Percentiles rank a stretch among this genome's conserved stretches.
Conservation (phyloP, 2,329 filamentous ascomycete genomes). For the Aspergillus fischeri region DNA sequence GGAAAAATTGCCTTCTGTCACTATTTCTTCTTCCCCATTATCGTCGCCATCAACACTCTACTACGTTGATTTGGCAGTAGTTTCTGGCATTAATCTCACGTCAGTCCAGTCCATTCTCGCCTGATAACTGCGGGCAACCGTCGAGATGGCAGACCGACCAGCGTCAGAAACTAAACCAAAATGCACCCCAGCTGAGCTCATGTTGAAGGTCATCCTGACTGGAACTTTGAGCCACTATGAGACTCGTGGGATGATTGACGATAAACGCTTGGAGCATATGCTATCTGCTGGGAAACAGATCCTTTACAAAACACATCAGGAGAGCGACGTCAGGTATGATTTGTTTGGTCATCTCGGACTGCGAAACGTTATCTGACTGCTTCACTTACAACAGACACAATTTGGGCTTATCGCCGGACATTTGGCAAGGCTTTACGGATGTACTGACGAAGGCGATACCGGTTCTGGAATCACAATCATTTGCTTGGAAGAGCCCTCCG, state of each 20-base stretch:
- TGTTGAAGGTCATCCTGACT: conserved; percentile 45
- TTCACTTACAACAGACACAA: conserved; percentile 43
- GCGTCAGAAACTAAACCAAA: conserved; percentile 29
- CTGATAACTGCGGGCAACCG: neutral
- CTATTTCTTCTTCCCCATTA: conserved; percentile 13
- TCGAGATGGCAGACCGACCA: conserved; percentile 32
- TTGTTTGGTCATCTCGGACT: neutral
- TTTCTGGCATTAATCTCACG: neutral
- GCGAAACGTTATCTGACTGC: conserved; percentile 3
- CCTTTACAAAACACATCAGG: conserved; percentile 54
- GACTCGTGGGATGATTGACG: conserved; percentile 56
- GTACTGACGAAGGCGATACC: conserved; percentile 58
- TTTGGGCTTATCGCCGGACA: conserved; percentile 52
- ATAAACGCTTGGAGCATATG: conserved; percentile 54
- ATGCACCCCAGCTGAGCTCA: conserved; percentile 45
- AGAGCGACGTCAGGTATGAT: conserved; percentile 50
- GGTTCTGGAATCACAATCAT: conserved; percentile 58
- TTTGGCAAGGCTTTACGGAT: conserved; percentile 58
- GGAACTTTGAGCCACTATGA: conserved; percentile 57
- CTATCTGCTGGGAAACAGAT: conserved; percentile 59
- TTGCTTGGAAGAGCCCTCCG: conserved; percentile 56
- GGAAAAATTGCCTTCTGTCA: conserved; percentile 17
- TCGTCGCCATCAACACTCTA: conserved; percentile 1
- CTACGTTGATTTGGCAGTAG: neutral
- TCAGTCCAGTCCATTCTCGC: neutral